These are phyloP conservation scores for Pythium diclinum DNA, from an alignment of 352 stramenopile genomes.

Conservation along the genomic window DNA sequence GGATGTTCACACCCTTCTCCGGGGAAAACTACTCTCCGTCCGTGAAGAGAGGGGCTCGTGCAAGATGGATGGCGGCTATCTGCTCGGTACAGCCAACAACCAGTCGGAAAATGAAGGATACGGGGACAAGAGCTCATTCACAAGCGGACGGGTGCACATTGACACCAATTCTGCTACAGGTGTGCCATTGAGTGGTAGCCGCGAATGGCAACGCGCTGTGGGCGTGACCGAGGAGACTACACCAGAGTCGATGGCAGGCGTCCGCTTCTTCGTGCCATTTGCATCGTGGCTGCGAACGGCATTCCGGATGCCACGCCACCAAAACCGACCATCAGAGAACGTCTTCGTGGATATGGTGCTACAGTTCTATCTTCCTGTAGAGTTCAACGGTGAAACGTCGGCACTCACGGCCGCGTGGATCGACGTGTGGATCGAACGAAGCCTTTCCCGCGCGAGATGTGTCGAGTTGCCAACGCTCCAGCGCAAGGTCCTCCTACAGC, in stretches of 20 bases:
- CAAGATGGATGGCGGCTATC: not conserved
- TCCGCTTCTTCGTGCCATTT: constrained; percentile 23
- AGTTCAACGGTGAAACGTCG: constrained; percentile 38
- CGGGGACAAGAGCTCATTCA: not conserved
- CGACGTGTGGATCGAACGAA: constrained; percentile 42
- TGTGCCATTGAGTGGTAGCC: not conserved
- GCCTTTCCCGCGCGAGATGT: not conserved
- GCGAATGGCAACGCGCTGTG: not conserved
- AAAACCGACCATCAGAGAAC: constrained; percentile 8
- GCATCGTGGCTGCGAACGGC: constrained; percentile 18
- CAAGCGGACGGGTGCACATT: not conserved
- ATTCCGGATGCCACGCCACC: not conserved
- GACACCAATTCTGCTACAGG: not conserved
- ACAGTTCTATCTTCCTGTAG: constrained; percentile 52
- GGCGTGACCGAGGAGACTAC: not conserved
- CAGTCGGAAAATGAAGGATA: not conserved
- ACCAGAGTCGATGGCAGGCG: not conserved
- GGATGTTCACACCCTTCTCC: not conserved
- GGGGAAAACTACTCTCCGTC: not conserved
- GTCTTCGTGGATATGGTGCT: constrained; percentile 18
- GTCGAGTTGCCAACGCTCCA: constrained; percentile 7
- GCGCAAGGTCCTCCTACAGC: constrained; percentile 36
- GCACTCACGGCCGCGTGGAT: constrained; percentile 44
- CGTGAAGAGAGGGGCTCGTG: not conserved
- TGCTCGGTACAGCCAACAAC: not conserved